Evolutionary conservation across 2,329 filamentous ascomycete species (phyloP).

Genomic region (Hirsutella minnesotensis): DNA sequence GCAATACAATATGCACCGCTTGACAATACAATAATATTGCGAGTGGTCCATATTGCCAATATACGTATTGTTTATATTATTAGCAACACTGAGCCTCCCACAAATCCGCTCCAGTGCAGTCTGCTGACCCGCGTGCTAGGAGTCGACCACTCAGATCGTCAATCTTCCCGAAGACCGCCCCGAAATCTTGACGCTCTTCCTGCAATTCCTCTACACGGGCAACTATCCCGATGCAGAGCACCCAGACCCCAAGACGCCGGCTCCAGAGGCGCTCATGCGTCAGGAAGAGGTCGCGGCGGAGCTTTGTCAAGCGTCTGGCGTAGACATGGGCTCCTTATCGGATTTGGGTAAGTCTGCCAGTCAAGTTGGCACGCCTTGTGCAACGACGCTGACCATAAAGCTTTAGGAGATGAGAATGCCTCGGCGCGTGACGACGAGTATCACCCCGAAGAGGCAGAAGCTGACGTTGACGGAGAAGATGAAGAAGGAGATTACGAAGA

Average conservation of each 20-base stretch:
- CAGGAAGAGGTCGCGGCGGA: slow-evolving; percentile 4
- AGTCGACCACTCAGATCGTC: slow-evolving; percentile 7
- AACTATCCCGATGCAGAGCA: slow-evolving; percentile 7
- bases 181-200: slow-evolving; percentile 11
- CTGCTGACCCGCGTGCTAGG: slow-evolving; percentile 5
- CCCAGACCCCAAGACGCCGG: neutral
- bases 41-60: no score
- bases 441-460: neutral
- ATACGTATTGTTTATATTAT: no score
- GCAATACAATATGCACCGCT: no score
- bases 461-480: slow-evolving; percentile 2
- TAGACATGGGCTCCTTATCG: neutral
- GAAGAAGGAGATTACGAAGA: no score
- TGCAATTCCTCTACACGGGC: slow-evolving; percentile 18
- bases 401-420: no score
- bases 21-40: no score
- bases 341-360: no score
- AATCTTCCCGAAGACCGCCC: slow-evolving; percentile 19
- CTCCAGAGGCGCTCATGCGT: neutral
- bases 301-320: slow-evolving; percentile 3
- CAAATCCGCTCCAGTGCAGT: no score
- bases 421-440: no score
- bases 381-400: no score
- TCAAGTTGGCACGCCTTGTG: no score
- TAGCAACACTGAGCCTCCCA: no score